Conservation (phyloP, 2,329 filamentous ascomycete species). For the Cryphonectria parasitica region DNA sequence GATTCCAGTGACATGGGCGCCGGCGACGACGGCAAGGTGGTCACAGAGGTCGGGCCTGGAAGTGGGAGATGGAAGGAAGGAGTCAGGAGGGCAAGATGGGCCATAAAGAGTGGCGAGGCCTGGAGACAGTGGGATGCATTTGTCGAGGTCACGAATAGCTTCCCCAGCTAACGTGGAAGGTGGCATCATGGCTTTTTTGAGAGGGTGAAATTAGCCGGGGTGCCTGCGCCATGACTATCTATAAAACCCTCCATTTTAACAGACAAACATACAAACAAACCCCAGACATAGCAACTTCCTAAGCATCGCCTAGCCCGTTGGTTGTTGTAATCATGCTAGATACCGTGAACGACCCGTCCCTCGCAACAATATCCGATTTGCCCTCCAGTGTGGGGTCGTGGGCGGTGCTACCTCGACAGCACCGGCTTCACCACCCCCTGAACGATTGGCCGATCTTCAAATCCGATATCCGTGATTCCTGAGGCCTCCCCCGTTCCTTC, state of each 20-base stretch:
- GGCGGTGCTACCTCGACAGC: slow-evolving; percentile 47
- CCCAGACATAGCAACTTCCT: neutral
- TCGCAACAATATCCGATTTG: neutral
- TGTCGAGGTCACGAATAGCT: slow-evolving; percentile 75
- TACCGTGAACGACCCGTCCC: neutral
- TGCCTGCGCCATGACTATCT: neutral
- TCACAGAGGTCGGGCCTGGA: slow-evolving; percentile 81
- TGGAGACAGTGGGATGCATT: slow-evolving; percentile 82
- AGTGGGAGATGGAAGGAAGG: slow-evolving; percentile 95
- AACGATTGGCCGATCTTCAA: slow-evolving; percentile 53
- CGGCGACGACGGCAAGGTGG: slow-evolving; percentile 79
- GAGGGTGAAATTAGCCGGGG: neutral
- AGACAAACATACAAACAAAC: neutral
- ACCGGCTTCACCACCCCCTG: slow-evolving; percentile 54
- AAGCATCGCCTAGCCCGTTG: neutral
- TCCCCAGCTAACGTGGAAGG: slow-evolving; percentile 16
- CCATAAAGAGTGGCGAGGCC: slow-evolving; percentile 84
- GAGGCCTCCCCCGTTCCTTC: slow-evolving; percentile 49
- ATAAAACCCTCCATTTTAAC: neutral
- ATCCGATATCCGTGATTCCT: slow-evolving; percentile 51
- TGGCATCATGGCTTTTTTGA: neutral
- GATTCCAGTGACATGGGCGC: slow-evolving; percentile 78
- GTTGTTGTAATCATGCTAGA: neutral
- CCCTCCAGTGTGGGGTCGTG: neutral
- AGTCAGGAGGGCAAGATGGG: slow-evolving; percentile 83